Base-by-base conservation (phyloP, 495 filamentous ascomycete genomes). In the Cercophora scortea region DNA sequence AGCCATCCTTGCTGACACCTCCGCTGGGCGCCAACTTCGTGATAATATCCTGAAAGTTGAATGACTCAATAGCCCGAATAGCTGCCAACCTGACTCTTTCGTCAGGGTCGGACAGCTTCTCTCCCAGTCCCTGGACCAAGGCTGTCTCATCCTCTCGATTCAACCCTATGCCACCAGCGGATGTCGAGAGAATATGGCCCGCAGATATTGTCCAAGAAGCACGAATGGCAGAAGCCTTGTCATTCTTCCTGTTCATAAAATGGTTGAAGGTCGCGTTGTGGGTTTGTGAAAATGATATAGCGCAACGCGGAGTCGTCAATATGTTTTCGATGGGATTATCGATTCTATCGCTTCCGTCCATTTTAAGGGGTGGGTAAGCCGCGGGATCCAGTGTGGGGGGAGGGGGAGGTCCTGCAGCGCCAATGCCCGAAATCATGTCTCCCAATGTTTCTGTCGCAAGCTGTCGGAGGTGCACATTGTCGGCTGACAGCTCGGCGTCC, bases 391-490 rank as follows among this genome's bases (percentile, higher is more conserved):
- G 80, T 8, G 75, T 65, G 12, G 85, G 80, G 17, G 82, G 69
- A 8, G 86, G 81, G 18, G 89, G 88, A 47, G 86, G 87, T 3
- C 91, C 91, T 54, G 89, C 88, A 54, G 91, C 86, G 51, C 91
- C 90, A 61, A 95, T 91, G 9, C 91, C 91, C 17, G 90, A 81
- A 15, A 93, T 82, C 69, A 99, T 89, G 60, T 97, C 93, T 33
- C 93, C 93, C 32, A 99, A 78, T 0, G 93, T 96, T 65, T 97
- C 87, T 0, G 90, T 94, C 9, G 90, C 92, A 19, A 97, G 72
- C 40, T 89, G 76, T 34, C 93, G 86, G 16, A 99, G 68, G 52
- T 91, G 83, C 4, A 89, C 76, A 44, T 94, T 93, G 66, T 97
- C 94, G 7, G 89, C 88, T 6, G 86, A 85, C 17, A 99, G 69